phyloP scores from a whole-genome alignment of 164 flowering plant species.

The Macadamia integrifolia region DNA sequence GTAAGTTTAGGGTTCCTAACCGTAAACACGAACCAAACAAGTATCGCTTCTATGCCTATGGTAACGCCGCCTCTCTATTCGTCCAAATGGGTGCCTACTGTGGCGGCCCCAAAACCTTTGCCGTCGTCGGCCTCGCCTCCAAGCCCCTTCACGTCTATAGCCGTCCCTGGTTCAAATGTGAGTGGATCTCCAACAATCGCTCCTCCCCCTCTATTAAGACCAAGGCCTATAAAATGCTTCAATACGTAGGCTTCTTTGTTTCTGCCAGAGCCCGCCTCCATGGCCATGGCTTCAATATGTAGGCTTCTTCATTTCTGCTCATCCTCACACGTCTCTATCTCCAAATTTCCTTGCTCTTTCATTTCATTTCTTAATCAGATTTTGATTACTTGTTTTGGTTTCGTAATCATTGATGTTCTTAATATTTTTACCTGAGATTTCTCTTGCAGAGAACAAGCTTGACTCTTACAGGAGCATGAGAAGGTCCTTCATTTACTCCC shows the following conservation, averaged over 20 bases:
- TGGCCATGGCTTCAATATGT: slow-evolving; percentile 26
- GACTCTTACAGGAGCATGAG: slow-evolving; percentile 11
- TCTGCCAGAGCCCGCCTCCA: too few species aligned
- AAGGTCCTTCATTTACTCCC: slow-evolving; percentile 11
- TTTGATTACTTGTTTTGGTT: background rate
- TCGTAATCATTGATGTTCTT: too few species aligned
- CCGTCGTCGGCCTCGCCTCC: slow-evolving; percentile 65
- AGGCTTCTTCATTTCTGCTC: slow-evolving; percentile 20
- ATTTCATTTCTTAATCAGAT: background rate
- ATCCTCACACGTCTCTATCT: slow-evolving; percentile 7
- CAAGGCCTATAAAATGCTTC: slow-evolving; percentile 45
- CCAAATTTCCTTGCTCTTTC: background rate
- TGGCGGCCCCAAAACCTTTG: slow-evolving; percentile 54
- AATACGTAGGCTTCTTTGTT: too few species aligned
- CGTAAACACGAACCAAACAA: slow-evolving; percentile 34
- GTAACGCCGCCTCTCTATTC: slow-evolving; percentile 54
- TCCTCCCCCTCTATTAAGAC: slow-evolving; percentile 21
- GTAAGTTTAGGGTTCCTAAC: too few species aligned
- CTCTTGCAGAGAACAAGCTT: slow-evolving; percentile 17
- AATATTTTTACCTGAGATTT: background rate
- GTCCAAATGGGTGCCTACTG: slow-evolving; percentile 70
- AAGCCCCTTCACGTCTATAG: slow-evolving; percentile 61
- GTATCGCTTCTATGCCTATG: slow-evolving; percentile 38
- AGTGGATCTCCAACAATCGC: slow-evolving; percentile 41
- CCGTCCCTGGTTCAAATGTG: slow-evolving; percentile 57